These are phyloP conservation scores for Tolypocladium tundrense DNA, from an alignment of 2,329 filamentous ascomycete species.

Conservation along the genomic window DNA sequence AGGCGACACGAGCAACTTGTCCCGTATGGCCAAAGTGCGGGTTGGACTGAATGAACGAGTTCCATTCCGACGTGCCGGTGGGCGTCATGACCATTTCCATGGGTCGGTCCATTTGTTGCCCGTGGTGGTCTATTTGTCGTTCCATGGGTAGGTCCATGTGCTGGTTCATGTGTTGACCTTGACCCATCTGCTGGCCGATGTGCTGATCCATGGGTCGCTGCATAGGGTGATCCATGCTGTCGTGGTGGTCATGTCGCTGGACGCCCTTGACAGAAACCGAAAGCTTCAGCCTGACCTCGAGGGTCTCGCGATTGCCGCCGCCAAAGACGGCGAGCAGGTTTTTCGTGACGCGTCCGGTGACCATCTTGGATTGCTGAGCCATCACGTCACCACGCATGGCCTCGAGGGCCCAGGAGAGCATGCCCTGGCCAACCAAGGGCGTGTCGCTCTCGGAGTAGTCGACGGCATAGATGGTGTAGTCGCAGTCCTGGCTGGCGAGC, in stretches of 20 bases:
- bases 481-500: slow-evolving; percentile 55
- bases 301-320: slow-evolving; percentile 72
- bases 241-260: slow-evolving; percentile 17
- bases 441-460: slow-evolving; percentile 94
- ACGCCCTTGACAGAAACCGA: slow-evolving; percentile 58
- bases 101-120: slow-evolving; percentile 10
- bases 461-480: slow-evolving; percentile 95
- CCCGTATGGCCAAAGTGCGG: slow-evolving; percentile 35
- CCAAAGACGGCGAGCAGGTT: slow-evolving; percentile 78
- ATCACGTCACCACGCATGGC: slow-evolving; percentile 24
- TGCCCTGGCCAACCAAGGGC: slow-evolving; percentile 87
- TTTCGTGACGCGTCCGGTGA: slow-evolving; percentile 84
- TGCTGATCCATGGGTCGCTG: slow-evolving; percentile 10
- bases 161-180: slow-evolving; percentile 5
- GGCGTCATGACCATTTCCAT: slow-evolving; percentile 31
- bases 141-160: slow-evolving; percentile 7
- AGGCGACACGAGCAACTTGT: slow-evolving; percentile 22
- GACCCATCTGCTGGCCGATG: slow-evolving; percentile 6
- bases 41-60: slow-evolving; percentile 63
- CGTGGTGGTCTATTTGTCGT: slow-evolving; percentile 2
- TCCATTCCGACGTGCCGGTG: slow-evolving; percentile 66
- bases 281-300: slow-evolving; percentile 87
- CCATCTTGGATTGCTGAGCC: slow-evolving; percentile 55
- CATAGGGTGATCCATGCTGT: slow-evolving; percentile 9
- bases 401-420: slow-evolving; percentile 75